These are phyloP conservation scores for Pythium sukuiense DNA, from an alignment of 352 stramenopile species.

Conservation along the genomic window DNA sequence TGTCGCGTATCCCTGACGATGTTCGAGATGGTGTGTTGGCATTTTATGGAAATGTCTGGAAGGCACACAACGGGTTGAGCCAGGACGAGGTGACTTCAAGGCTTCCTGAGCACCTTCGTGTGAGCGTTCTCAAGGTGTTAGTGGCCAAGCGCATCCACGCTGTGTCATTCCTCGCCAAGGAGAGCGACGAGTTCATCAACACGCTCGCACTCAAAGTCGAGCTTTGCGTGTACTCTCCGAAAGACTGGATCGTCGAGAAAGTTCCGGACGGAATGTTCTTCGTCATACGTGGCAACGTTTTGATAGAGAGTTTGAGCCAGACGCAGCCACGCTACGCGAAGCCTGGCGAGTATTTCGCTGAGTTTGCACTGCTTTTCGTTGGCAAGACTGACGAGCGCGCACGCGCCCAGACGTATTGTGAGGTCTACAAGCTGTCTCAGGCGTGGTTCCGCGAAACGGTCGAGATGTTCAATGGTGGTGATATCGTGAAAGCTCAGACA, in stretches of 20 bases:
- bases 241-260: constrained; percentile 77
- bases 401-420: constrained; percentile 63
- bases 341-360: constrained; percentile 57
- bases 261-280: constrained; percentile 68
- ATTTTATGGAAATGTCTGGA: constrained; percentile 68
- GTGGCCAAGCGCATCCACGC: constrained; percentile 60
- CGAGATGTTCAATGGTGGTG: constrained; percentile 50
- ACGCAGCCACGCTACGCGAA: constrained; percentile 37
- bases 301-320: constrained; percentile 36
- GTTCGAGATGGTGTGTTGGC: constrained; percentile 53
- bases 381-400: constrained; percentile 49
- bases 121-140: constrained; percentile 55
- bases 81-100: constrained; percentile 47
- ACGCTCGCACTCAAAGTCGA: constrained; percentile 54
- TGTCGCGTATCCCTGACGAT: constrained; percentile 56
- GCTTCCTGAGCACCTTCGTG: constrained; percentile 57
- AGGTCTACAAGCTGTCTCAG: constrained; percentile 73
- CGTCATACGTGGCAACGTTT: constrained; percentile 50
- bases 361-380: constrained; percentile 46
- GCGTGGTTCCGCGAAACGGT: constrained; percentile 52
- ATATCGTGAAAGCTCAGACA: constrained; percentile 17
- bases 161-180: constrained; percentile 60
- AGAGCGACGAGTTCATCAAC: constrained; percentile 73
- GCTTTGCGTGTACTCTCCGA: constrained; percentile 54
- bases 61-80: constrained; percentile 44